Base-by-base conservation (phyloP, 257 asterid genomes). In the Mentha longifolia region DNA sequence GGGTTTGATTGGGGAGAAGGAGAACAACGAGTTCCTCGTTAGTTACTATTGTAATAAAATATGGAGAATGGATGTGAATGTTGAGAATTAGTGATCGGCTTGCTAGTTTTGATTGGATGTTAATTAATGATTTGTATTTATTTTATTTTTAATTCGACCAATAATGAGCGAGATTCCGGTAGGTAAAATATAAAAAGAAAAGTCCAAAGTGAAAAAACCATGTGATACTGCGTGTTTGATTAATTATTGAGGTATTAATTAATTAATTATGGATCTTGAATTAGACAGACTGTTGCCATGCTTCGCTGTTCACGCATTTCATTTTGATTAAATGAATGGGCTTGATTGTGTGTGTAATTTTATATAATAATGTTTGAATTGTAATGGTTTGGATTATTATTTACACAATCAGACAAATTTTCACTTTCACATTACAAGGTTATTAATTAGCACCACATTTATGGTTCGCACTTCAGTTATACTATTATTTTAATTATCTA, bases 121-220 rank as follows among this genome's bases (percentile, higher is more conserved):
- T n/a, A 22, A 22, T 0, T 33, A 3, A 33, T 13, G 54, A 3
- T 19, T 43, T 3, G 20, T 63, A 9, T 16, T n/a, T n/a, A n/a
- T n/a, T 8, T 20, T 62, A 35, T 35, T 5, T 9, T 60, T 12
- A 1, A n/a, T 13, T 1, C 20, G 43, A 13, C 20, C 54, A 13
- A 42, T 62, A 19, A 62, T 39, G 7, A 14, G 54, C 13, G 16
- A 37, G 51, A 62, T 62, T 62, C 68, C 16, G 20, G 11, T 6
- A 11, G 37, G 33, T 62, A 39, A 11, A 8, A 19, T 39, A 9
- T 62, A 3, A 41, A 63, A 13, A 63, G 39, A 63, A 42, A 63
- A 63, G 54, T 42, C 54, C 68, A 63, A 41, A 8, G 8, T 20
- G 20, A 41, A 20, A 42, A 12, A 41, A 63, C 54, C 68, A 63